Evolutionary conservation across 257 asterid genomes (phyloP), one percentile per base, ranked within the genome.

Genomic region (Osmanthus fragrans): DNA sequence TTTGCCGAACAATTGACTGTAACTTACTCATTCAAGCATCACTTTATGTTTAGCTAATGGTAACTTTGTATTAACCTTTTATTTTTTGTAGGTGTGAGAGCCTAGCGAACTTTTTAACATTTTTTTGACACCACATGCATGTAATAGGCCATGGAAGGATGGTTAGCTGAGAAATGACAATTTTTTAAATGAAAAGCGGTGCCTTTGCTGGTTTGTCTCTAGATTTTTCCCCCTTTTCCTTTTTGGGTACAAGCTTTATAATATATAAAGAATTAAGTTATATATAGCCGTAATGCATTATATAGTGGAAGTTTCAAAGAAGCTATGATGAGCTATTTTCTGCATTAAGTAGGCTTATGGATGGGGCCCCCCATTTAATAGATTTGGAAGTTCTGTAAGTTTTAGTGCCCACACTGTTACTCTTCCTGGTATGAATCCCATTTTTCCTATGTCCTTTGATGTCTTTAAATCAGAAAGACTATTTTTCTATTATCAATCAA

Each of bases 331-430:
- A 76, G 75, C 58, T 60, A 70, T 77, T 58, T 69, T 60, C 64
- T 49, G 78, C 81, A 29, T 72, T 74, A 37, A 82, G 81, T 82
- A 9, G 83, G 85, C 71, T 25, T 74, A n/a, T 36, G 77, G 60
- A 76, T 76, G 85, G 89, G 89, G 34, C 82, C 86, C 84, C 72
- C 86, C 86, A 82, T 81, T 77, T 54, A 70, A 25, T 42, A 79
- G 58, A 77, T 65, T 27, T 67, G 68, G 70, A 13, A 82, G 64
- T 70, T 30, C 73, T 73, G 71, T 33, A 37, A 71, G 32, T 70
- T 73, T 69, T 76, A 84, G 89, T 88, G 92, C 87, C 80, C 12
- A 2, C 39, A 80, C 85, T 79, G 74, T 81, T 80, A 74, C 78
- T 66, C 74, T 45, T 45, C 66, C 58, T 16, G 21, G 39, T 58